Evolutionary conservation across 1,139 yeast genomes (phyloP).

Genomic region (Wickerhamiella pararugosa): DNA sequence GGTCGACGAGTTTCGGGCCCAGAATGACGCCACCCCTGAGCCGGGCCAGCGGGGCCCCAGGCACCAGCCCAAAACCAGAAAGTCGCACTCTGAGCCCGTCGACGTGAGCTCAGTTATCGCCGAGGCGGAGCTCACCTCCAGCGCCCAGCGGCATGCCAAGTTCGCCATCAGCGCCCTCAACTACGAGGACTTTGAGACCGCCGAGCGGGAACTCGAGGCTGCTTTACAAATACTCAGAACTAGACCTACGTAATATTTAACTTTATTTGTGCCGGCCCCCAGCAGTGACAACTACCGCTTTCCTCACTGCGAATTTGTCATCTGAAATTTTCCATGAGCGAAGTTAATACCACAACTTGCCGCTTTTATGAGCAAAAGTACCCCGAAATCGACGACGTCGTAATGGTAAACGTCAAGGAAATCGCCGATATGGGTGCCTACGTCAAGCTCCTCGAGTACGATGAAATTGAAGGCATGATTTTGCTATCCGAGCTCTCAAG

Average conservation of each 20-base stretch:
- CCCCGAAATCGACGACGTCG: conserved; percentile 98
- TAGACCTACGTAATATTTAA: background rate
- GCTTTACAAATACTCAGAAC: conserved; percentile 36
- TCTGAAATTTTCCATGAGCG: conserved; percentile 12
- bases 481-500: conserved; percentile 88
- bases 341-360: conserved; percentile 63
- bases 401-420: conserved; percentile 96
- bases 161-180: conserved; percentile 89
- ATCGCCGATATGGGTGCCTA: conserved; percentile 98
- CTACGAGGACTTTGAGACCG: conserved; percentile 77
- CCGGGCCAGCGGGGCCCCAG: background rate
- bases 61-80: no score
- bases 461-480: conserved; percentile 98
- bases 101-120: conserved; percentile 38
- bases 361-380: conserved; percentile 95
- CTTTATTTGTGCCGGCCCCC: background rate
- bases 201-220: conserved; percentile 50
- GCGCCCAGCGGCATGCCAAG: conserved; percentile 74
- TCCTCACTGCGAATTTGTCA: background rate
- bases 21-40: conserved; percentile 11
- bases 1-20: conserved; percentile 5
- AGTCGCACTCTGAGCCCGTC: conserved; percentile 7
- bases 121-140: conserved; percentile 44
- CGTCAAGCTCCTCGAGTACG: conserved; percentile 89
- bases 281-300: background rate